Conservation (phyloP, 805 yeast species). For the Candida montana region DNA sequence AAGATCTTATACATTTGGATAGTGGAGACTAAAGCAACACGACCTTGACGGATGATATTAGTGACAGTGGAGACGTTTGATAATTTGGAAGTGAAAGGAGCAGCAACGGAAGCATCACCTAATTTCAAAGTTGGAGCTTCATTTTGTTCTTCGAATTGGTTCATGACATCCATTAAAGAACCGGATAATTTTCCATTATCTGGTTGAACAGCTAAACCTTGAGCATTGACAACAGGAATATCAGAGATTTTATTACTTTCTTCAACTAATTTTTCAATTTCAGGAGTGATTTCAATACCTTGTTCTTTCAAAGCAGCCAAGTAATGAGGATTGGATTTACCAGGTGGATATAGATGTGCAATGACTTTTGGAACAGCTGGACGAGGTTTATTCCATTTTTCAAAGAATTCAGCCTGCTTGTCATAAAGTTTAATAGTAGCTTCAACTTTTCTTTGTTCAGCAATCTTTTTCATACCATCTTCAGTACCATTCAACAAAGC, state of each 20-base stretch:
- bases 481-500: constrained; percentile 97
- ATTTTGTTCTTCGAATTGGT: constrained; percentile 54
- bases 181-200: constrained; percentile 53
- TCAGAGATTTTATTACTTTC: constrained; percentile 33
- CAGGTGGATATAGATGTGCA: constrained; percentile 96
- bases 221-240: constrained; percentile 29
- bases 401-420: constrained; percentile 76
- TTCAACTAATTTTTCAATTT: constrained; percentile 55
- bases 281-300: constrained; percentile 77
- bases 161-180: constrained; percentile 49
- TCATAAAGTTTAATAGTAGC: constrained; percentile 63
- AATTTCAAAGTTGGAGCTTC: constrained; percentile 92
- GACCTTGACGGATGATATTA: constrained; percentile 92
- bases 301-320: constrained; percentile 78
- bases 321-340: constrained; percentile 84
- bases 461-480: constrained; percentile 84
- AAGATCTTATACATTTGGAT: constrained; percentile 98
- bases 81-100: constrained; percentile 94
- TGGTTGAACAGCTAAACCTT: constrained; percentile 26
- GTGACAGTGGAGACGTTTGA: constrained; percentile 90
- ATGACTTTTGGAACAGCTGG: constrained; percentile 82
- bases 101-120: constrained; percentile 99
- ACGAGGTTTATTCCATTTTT: constrained; percentile 75
- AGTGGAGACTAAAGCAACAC: constrained; percentile 95
- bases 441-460: constrained; percentile 70